Percentiles rank a stretch among this genome's conserved stretches.
These are phyloP conservation scores for Garcia nutans DNA, from an alignment of 345 rosid species.

Conservation along the genomic window DNA sequence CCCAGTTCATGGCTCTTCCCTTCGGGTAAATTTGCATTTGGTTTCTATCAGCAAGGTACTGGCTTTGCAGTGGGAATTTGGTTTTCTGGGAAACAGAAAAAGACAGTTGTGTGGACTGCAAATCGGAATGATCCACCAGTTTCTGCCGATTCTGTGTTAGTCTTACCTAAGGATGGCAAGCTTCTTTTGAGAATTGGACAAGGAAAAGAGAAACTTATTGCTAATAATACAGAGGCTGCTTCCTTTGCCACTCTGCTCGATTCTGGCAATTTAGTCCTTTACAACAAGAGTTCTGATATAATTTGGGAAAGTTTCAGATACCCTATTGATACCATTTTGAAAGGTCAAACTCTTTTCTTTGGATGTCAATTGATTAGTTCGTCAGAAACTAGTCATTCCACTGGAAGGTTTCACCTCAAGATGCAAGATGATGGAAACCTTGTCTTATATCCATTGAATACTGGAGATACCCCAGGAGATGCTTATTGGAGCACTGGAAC, in stretches of 20 bases:
- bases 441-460: not conserved
- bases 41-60: not conserved
- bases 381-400: not conserved
- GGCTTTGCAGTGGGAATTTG: slow-evolving; percentile 13
- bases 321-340: slow-evolving; percentile 14
- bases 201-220: not conserved
- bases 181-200: not conserved
- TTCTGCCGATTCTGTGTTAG: not conserved
- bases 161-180: not conserved
- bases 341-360: slow-evolving; percentile 6
- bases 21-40: slow-evolving; percentile 8
- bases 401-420: not conserved
- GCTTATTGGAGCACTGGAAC: not conserved
- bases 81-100: not conserved
- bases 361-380: slow-evolving; percentile 4
- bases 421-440: slow-evolving; percentile 9
- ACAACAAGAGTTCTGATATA: not conserved
- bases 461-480: not conserved
- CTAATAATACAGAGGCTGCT: not conserved
- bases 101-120: slow-evolving; percentile 4
- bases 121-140: slow-evolving; percentile 5
- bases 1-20: not conserved
- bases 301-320: slow-evolving; percentile 5
- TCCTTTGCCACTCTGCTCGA: not conserved
- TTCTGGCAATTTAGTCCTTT: slow-evolving; percentile 13